phyloP scores from a whole-genome alignment of 2,329 filamentous ascomycete genomes.

The Dissoconium aciculare region DNA sequence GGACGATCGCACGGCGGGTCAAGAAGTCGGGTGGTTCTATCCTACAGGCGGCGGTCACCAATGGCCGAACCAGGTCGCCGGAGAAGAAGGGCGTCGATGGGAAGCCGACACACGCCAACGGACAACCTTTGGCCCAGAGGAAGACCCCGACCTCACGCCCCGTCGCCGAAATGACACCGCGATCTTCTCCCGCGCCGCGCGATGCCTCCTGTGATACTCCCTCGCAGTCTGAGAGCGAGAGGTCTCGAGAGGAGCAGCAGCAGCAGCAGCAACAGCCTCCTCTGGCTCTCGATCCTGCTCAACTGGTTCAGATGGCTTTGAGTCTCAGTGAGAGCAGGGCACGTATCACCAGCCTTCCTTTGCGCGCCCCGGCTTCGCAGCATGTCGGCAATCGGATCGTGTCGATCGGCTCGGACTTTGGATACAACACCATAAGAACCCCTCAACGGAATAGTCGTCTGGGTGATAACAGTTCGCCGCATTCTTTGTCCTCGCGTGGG shows the following conservation, averaged over 20 bases:
- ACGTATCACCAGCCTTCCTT: too few relatives aligned
- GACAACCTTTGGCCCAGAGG: conserved; percentile 11
- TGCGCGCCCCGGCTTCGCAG: too few relatives aligned
- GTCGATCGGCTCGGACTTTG: conserved; percentile 28
- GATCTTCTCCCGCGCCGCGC: conserved; percentile 17
- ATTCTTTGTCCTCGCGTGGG: conserved; percentile 1
- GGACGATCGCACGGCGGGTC: conserved; percentile 2
- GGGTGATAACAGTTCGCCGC: background rate
- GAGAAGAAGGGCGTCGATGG: conserved; percentile 6
- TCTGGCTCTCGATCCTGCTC: conserved; percentile 63
- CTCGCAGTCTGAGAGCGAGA: conserved; percentile 4
- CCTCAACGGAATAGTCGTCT: background rate
- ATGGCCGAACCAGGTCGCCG: conserved; percentile 8
- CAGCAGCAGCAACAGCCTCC: too few relatives aligned
- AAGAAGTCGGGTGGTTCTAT: conserved; percentile 28
- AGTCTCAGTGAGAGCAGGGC: conserved; percentile 71
- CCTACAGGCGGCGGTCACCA: conserved; percentile 16
- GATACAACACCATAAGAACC: conserved; percentile 28
- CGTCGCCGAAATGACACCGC: conserved; percentile 16
- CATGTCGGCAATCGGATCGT: conserved; percentile 36
- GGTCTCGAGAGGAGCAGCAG: conserved; percentile 3
- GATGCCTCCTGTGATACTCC: conserved; percentile 1
- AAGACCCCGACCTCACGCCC: conserved; percentile 6
- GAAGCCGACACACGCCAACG: conserved; percentile 12
- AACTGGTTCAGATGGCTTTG: conserved; percentile 86